Evolutionary conservation across 2,329 filamentous ascomycete species (phyloP), one percentile per base, ranked within the genome.

Genomic region (Colletotrichum agaves): DNA sequence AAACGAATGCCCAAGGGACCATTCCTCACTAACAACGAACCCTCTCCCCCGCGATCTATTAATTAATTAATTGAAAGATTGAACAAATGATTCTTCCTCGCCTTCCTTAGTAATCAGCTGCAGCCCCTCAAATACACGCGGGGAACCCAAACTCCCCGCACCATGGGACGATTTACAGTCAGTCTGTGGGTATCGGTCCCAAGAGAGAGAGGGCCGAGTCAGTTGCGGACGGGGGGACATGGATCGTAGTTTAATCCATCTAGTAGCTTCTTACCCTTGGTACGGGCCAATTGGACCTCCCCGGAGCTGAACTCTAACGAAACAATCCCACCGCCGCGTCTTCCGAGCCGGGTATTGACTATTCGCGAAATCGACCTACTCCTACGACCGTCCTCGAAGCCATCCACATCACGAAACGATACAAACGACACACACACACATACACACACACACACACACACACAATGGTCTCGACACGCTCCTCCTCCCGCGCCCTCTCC

Each of bases 401-500:
- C 19, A 52, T 46, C 27, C n/a, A 21, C 11, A 3, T 10, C n/a
- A 23, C 17, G 5, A 3, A 39, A 6, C 5, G 27, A 27, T 27
- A 27, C 10, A 13, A 50, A 50, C 19, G 17, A 23, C 35, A 13
- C 35, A 1, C 27, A 27, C 27, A 27, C 27, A 27, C 2, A 27
- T 7, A 27, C 27, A 23, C 21, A 23, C 21, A 23, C 21, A 23
- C 21, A 23, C 4, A 23, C 21, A 1, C 23, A 33, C 19, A n/a
- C 69, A 70, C 41, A 44, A 81, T 81, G 79, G 79, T 81, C 68
- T 79, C 71, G 65, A 81, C 80, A 7, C 76, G 79, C 71, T 72
- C 76, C 52, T 72, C 79, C 10, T 76, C 78, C 52, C 78, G 76
- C 71, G 73, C 76, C 59, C 43, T 63, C 50, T 37, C 68, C 23